A percentile compares a stretch with the other conserved stretches of the same genome.
Conservation (phyloP, 2,329 filamentous ascomycete species). For the Xylariomycetidae sp. region DNA sequence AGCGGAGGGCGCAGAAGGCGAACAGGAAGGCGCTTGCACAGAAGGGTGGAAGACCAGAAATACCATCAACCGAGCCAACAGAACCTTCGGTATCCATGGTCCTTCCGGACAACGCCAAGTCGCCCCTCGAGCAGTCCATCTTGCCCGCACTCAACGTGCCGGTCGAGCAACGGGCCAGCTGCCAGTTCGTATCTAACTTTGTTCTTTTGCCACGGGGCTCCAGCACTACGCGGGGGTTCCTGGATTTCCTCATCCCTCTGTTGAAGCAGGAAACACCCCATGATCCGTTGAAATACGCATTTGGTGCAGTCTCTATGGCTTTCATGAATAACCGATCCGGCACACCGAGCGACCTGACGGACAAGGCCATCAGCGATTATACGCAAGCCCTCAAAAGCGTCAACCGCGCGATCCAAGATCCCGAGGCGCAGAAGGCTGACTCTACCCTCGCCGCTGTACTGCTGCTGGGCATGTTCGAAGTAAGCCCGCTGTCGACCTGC, state of each 20-base stretch:
- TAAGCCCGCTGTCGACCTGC: slow-evolving; percentile 14
- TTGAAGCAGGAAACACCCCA: slow-evolving; percentile 38
- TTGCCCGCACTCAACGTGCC: slow-evolving; percentile 37
- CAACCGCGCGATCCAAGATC: slow-evolving; percentile 46
- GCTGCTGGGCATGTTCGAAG: slow-evolving; percentile 55
- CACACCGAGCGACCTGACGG: slow-evolving; percentile 27
- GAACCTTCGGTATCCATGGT: neutral
- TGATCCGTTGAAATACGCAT: slow-evolving; percentile 48
- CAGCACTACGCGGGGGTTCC: slow-evolving; percentile 47
- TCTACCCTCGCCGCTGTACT: slow-evolving; percentile 54
- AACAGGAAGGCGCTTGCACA: slow-evolving; percentile 40
- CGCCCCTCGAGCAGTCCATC: slow-evolving; percentile 21
- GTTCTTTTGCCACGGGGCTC: slow-evolving; percentile 47
- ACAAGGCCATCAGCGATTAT: slow-evolving; percentile 45
- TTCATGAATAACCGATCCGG: slow-evolving; percentile 47
- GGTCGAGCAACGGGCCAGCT: slow-evolving; percentile 49
- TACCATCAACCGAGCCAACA: slow-evolving; percentile 9
- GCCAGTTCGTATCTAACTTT: slow-evolving; percentile 57
- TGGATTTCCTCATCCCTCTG: slow-evolving; percentile 54
- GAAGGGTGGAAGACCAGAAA: slow-evolving; percentile 26
- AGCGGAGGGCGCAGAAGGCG: slow-evolving; percentile 53
- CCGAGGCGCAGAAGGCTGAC: slow-evolving; percentile 44
- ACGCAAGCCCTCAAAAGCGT: slow-evolving; percentile 47
- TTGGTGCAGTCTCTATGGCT: slow-evolving; percentile 54
- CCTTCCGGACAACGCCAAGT: slow-evolving; percentile 18